These are phyloP conservation scores for Xerocomus spinulosus DNA, from an alignment of 768 basidiomycete species.

Conservation along the genomic window DNA sequence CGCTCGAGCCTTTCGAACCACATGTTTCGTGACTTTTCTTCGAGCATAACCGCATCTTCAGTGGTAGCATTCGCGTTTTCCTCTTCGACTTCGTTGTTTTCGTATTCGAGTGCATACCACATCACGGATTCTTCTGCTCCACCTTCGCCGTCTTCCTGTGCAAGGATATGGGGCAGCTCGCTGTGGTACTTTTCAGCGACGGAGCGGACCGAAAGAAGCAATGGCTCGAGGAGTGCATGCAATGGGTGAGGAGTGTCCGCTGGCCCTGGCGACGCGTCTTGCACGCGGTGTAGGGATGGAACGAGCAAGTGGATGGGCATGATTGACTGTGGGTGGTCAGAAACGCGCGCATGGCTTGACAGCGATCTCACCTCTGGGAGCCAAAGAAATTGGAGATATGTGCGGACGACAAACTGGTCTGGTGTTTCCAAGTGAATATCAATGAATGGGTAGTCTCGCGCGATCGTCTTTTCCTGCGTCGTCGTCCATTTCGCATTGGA, in stretches of 20 bases:
- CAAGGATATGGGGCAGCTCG: slow-evolving; percentile 58
- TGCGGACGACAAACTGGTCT: slow-evolving; percentile 56
- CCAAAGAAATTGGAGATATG: slow-evolving; percentile 75
- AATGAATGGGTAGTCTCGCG: slow-evolving; percentile 52
- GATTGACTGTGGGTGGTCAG: slow-evolving; percentile 48
- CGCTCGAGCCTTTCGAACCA: slow-evolving; percentile 67
- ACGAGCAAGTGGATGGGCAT: slow-evolving; percentile 61
- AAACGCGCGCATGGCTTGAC: slow-evolving; percentile 1
- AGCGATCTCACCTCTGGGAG: slow-evolving; percentile 57
- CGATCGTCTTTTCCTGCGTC: slow-evolving; percentile 55
- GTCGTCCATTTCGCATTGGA: slow-evolving; percentile 45
- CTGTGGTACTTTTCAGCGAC: slow-evolving; percentile 57
- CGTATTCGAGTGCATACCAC: slow-evolving; percentile 68
- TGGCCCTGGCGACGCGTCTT: slow-evolving; percentile 28
- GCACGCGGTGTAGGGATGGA: slow-evolving; percentile 52
- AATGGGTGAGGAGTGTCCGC: slow-evolving; percentile 45
- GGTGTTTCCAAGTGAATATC: slow-evolving; percentile 41
- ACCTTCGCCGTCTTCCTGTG: slow-evolving; percentile 54
- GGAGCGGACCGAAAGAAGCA: slow-evolving; percentile 56
- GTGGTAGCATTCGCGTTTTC: slow-evolving; percentile 18
- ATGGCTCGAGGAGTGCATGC: slow-evolving; percentile 53
- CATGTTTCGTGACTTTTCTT: slow-evolving; percentile 48
- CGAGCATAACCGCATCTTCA: slow-evolving; percentile 30
- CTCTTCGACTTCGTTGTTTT: slow-evolving; percentile 36
- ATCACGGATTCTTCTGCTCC: slow-evolving; percentile 70